phyloP scores from a whole-genome alignment of 176 grass and related monocot species.

The Pontederia paniculata region DNA sequence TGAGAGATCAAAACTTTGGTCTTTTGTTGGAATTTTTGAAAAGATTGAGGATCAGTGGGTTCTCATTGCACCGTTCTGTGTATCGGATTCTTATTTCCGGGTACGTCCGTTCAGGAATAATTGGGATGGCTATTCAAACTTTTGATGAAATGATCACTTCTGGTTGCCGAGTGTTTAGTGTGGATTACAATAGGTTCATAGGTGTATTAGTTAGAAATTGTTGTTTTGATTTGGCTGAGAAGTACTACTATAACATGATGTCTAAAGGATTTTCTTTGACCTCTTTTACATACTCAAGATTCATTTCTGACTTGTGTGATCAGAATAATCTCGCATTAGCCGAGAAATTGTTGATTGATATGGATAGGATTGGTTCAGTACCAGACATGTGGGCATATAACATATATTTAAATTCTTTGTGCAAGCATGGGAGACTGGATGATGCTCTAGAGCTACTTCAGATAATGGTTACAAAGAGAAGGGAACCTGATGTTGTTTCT shows the following conservation, averaged over 20 bases:
- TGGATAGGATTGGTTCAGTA: slow-evolving; percentile 45
- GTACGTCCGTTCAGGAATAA: slow-evolving; percentile 30
- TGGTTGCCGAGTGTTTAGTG: slow-evolving; percentile 48
- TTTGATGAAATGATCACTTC: slow-evolving; percentile 63
- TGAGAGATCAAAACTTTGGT: slow-evolving; percentile 37
- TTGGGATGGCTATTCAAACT: slow-evolving; percentile 33
- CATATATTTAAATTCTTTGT: slow-evolving; percentile 60
- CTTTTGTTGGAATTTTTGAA: slow-evolving; percentile 40
- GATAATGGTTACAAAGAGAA: slow-evolving; percentile 34
- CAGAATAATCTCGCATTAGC: slow-evolving; percentile 38
- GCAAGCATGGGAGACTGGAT: slow-evolving; percentile 37
- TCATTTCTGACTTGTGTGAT: slow-evolving; percentile 51
- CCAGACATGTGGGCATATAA: slow-evolving; percentile 73
- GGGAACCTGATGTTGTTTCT: slow-evolving; percentile 46
- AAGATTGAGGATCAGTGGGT: slow-evolving; percentile 28
- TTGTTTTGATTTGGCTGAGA: slow-evolving; percentile 59
- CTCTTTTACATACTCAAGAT: slow-evolving; percentile 66
- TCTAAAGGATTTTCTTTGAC: slow-evolving; percentile 47
- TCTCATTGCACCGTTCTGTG: slow-evolving; percentile 41
- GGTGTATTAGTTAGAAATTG: slow-evolving; percentile 45
- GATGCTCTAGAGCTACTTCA: slow-evolving; percentile 46
- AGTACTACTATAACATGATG: slow-evolving; percentile 37
- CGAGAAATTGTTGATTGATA: slow-evolving; percentile 45
- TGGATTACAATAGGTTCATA: slow-evolving; percentile 63
- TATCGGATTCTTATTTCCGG: slow-evolving; percentile 50